These are phyloP conservation scores for Allium sativum DNA, from an alignment of 106 monocot genomes.

Conservation along the genomic window DNA sequence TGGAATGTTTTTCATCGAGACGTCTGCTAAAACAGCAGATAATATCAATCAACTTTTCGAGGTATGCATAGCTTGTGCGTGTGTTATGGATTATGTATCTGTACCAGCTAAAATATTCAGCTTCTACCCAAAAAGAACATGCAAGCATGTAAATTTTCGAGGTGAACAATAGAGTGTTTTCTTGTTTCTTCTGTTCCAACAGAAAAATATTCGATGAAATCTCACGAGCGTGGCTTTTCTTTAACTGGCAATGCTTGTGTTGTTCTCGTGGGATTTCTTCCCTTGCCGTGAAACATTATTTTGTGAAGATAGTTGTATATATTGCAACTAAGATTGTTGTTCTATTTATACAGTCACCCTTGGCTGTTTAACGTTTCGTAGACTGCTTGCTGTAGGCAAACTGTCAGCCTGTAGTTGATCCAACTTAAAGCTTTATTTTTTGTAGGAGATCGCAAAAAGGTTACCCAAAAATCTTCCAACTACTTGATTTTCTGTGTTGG, in stretches of 20 bases:
- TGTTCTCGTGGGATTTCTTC: too few species aligned
- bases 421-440: neutral
- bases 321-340: too few species aligned
- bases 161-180: too few species aligned
- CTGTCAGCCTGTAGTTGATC: neutral
- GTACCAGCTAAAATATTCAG: too few species aligned
- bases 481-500: neutral
- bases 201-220: neutral
- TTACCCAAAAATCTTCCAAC: constrained; percentile 10
- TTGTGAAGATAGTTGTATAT: too few species aligned
- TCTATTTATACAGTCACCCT: too few species aligned
- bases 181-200: neutral
- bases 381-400: neutral
- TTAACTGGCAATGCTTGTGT: too few species aligned
- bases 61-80: constrained; percentile 24
- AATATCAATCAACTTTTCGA: constrained; percentile 98
- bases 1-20: constrained; percentile 96
- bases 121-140: too few species aligned
- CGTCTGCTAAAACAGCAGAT: constrained; percentile 95
- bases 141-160: too few species aligned
- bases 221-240: neutral
- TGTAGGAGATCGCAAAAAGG: constrained; percentile 21
- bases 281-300: too few species aligned
- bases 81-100: too few species aligned
- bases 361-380: too few species aligned